These are phyloP conservation scores for Nothophoma quercina DNA, from an alignment of 2,329 filamentous ascomycete species.

Conservation along the genomic window DNA sequence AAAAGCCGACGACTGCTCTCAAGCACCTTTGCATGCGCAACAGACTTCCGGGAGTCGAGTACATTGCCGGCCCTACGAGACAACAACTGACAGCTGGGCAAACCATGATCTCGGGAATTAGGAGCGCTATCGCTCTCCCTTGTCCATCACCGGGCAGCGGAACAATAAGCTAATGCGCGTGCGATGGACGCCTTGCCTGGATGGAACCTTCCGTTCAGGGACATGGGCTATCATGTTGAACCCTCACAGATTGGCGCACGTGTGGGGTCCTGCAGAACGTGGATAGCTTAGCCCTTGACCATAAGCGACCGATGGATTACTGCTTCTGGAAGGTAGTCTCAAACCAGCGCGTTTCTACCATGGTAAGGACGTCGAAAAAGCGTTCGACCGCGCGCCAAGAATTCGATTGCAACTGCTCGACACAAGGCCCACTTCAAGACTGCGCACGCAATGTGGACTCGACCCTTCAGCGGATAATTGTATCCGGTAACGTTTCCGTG, in stretches of 20 bases:
- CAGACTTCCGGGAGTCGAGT: not conserved
- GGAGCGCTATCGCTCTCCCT: slow-evolving; percentile 13
- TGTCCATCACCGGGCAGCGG: slow-evolving; percentile 16
- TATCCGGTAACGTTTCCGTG: slow-evolving; percentile 4
- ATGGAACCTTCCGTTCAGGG: slow-evolving; percentile 22
- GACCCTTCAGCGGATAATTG: not conserved
- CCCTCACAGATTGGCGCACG: slow-evolving; percentile 10
- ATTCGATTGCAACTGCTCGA: slow-evolving; percentile 1
- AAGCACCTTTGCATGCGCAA: slow-evolving; percentile 1
- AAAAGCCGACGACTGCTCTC: not conserved
- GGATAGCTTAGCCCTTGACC: slow-evolving; percentile 4
- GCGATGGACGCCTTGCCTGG: slow-evolving; percentile 18
- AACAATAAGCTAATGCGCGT: slow-evolving; percentile 20
- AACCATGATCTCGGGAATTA: slow-evolving; percentile 16
- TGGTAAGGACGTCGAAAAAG: slow-evolving; percentile 3
- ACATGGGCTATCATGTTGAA: slow-evolving; percentile 9
- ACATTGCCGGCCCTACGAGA: slow-evolving; percentile 10
- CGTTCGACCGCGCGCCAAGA: slow-evolving; percentile 13
- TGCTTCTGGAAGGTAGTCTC: slow-evolving; percentile 10
- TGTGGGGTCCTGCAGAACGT: slow-evolving; percentile 10
- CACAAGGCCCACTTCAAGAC: slow-evolving; percentile 8
- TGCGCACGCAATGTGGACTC: slow-evolving; percentile 10
- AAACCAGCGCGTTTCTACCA: not conserved
- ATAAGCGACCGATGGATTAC: slow-evolving; percentile 9
- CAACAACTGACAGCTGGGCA: slow-evolving; percentile 16